Evolutionary conservation across 2,329 filamentous ascomycete genomes (phyloP).

Genomic region (Aureobasidium subglaciale): DNA sequence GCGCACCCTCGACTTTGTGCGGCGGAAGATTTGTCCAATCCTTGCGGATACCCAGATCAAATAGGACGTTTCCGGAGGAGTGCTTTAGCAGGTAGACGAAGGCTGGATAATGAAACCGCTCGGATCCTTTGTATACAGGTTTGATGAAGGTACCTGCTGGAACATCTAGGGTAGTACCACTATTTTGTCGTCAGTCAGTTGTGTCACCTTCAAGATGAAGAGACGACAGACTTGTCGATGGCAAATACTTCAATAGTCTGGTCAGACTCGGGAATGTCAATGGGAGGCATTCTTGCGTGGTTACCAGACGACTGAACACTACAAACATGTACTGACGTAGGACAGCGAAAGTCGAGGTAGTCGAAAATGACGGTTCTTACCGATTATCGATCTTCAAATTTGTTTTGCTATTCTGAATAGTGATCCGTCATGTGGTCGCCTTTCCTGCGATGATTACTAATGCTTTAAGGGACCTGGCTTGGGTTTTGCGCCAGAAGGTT

Average conservation of each 20-base stretch:
- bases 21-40: conserved; percentile 38
- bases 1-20: conserved; percentile 20
- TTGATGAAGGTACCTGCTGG: conserved; percentile 29
- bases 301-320: too few relatives aligned
- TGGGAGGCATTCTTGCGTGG: background rate
- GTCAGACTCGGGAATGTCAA: background rate
- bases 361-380: too few relatives aligned
- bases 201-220: too few relatives aligned
- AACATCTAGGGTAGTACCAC: conserved; percentile 19
- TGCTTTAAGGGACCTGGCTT: too few relatives aligned
- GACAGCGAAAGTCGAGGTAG: too few relatives aligned
- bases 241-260: background rate
- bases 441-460: too few relatives aligned
- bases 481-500: too few relatives aligned
- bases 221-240: background rate
- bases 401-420: too few relatives aligned
- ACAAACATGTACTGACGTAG: too few relatives aligned
- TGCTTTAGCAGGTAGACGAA: conserved; percentile 45
- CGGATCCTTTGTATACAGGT: conserved; percentile 33
- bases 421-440: too few relatives aligned
- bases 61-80: conserved; percentile 35
- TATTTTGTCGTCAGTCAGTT: too few relatives aligned
- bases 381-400: too few relatives aligned
- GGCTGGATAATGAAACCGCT: conserved; percentile 33
- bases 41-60: conserved; percentile 42